Evolutionary conservation across 371 early-diverging fungal genomes (phyloP).

Genomic region (Rhizopus sp.): DNA sequence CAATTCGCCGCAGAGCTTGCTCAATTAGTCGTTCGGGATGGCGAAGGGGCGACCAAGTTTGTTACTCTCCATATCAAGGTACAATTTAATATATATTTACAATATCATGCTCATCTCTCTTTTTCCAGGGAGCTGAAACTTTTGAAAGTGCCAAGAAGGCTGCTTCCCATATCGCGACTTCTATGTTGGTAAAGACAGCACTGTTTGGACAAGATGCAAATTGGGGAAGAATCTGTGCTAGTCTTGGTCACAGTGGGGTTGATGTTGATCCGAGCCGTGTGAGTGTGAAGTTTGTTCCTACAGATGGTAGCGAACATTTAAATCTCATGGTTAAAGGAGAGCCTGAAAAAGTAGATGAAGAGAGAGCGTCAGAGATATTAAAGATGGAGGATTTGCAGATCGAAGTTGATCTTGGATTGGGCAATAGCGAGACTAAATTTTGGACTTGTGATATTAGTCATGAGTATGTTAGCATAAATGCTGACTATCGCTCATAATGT

Average conservation of each 20-base stretch:
- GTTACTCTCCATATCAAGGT: slow-evolving; percentile 89
- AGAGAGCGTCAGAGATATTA: slow-evolving; percentile 79
- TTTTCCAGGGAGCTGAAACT: slow-evolving; percentile 62
- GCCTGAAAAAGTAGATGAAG: slow-evolving; percentile 81
- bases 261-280: slow-evolving; percentile 72
- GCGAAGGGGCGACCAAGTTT: slow-evolving; percentile 97
- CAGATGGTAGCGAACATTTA: slow-evolving; percentile 61
- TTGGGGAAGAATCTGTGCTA: slow-evolving; percentile 85
- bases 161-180: slow-evolving; percentile 86
- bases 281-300: slow-evolving; percentile 73
- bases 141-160: slow-evolving; percentile 82
- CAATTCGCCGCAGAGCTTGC: slow-evolving; percentile 83
- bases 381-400: slow-evolving; percentile 82
- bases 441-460: slow-evolving; percentile 95
- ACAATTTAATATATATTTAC: slow-evolving; percentile 9
- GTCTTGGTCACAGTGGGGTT: slow-evolving; percentile 62
- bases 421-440: slow-evolving; percentile 75
- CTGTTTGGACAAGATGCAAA: slow-evolving; percentile 96
- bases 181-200: slow-evolving; percentile 93
- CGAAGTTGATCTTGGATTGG: slow-evolving; percentile 77
- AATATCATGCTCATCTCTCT: not conserved
- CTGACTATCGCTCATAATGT: slow-evolving; percentile 80
- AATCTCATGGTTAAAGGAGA: slow-evolving; percentile 81
- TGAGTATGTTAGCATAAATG: slow-evolving; percentile 94
- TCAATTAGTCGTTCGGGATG: slow-evolving; percentile 88